These are phyloP conservation scores for Mortierella sp. DNA, from an alignment of 371 early-diverging fungal species.

Conservation along the genomic window DNA sequence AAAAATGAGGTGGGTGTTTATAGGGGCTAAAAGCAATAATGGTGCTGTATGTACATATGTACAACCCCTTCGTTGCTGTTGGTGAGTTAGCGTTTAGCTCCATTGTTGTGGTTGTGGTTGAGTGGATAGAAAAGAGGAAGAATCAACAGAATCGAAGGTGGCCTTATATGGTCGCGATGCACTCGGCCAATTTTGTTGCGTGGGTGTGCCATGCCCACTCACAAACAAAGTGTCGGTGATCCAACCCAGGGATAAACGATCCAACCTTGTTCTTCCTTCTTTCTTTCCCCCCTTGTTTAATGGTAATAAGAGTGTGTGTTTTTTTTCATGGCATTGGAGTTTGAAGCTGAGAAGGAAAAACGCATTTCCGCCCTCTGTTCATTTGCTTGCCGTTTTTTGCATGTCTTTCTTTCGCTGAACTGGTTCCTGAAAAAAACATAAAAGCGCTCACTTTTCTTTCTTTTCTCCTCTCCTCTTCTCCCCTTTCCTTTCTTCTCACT, in stretches of 20 bases:
- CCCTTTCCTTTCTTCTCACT: not conserved
- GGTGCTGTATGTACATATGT: not conserved
- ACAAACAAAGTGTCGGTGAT: not conserved
- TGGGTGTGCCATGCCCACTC: not conserved
- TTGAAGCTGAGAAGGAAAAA: slow-evolving; percentile 10
- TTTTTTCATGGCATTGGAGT: not conserved
- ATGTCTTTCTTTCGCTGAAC: not conserved
- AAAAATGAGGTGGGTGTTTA: not conserved
- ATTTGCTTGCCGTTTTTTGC: not conserved
- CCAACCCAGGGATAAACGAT: slow-evolving; percentile 9
- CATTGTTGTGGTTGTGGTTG: not conserved
- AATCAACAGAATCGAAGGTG: not conserved
- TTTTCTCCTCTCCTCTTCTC: not conserved
- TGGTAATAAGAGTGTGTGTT: not conserved
- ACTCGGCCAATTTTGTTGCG: not conserved
- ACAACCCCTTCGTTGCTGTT: not conserved
- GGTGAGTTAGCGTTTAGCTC: not conserved
- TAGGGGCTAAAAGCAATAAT: not conserved
- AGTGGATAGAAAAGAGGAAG: not conserved
- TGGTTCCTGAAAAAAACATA: not conserved
- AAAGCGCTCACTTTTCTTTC: not conserved
- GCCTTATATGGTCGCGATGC: not conserved
- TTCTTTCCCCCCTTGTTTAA: not conserved
- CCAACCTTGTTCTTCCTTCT: slow-evolving; percentile 6
- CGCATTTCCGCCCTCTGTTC: not conserved